phyloP scores from a whole-genome alignment of 2,329 filamentous ascomycete genomes.

The Botrytis deweyae region DNA sequence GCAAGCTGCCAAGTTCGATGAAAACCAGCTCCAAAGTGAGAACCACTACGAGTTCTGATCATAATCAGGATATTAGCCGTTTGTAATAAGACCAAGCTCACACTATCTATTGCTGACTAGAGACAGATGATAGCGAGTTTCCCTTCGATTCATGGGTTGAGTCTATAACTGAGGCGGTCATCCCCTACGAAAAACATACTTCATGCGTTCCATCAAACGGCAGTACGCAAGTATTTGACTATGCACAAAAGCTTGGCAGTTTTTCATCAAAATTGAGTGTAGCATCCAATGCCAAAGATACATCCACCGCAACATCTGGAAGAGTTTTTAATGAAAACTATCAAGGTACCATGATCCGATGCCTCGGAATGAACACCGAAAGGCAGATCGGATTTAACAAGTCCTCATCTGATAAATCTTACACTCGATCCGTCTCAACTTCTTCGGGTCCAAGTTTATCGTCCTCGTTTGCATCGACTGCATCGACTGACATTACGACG shows the following conservation, averaged over 20 bases:
- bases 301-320: not conserved
- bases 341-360: not conserved
- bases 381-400: too few relatives aligned
- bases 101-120: not conserved
- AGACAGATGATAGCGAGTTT: not conserved
- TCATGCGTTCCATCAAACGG: not conserved
- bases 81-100: not conserved
- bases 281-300: not conserved
- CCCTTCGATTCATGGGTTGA: not conserved
- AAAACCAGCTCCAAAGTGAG: not conserved
- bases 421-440: not conserved
- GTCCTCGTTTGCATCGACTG: not conserved
- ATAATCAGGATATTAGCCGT: not conserved
- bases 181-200: not conserved
- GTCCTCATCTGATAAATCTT: too few relatives aligned
- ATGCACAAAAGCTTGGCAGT: not conserved
- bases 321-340: not conserved
- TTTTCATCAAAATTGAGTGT: too few relatives aligned
- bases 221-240: not conserved
- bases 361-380: not conserved
- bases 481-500: not conserved
- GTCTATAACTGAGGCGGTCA: not conserved
- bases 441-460: not conserved
- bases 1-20: not conserved
- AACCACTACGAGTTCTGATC: not conserved